These are phyloP conservation scores for Ustulina deusta DNA, from an alignment of 2,329 filamentous ascomycete species.

Conservation along the genomic window DNA sequence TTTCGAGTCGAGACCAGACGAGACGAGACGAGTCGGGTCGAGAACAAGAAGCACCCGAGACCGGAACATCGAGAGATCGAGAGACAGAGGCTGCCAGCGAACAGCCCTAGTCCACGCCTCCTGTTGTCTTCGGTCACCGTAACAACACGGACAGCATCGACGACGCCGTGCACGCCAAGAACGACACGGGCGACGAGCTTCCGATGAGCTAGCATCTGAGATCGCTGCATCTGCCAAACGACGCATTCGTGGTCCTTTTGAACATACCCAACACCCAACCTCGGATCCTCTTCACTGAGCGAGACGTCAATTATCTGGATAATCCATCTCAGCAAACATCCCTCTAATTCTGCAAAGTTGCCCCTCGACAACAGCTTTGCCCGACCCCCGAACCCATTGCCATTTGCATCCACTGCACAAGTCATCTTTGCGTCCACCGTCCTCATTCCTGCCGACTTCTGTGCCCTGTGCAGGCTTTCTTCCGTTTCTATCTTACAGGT, in stretches of 20 bases:
- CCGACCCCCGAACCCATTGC: too few species aligned
- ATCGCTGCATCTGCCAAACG: conserved; percentile 35
- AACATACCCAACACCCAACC: conserved; percentile 24
- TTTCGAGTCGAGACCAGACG: conserved; percentile 25
- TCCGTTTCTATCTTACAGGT: conserved; percentile 12
- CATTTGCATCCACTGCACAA: background rate
- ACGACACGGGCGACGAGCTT: conserved; percentile 6
- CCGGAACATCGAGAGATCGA: conserved; percentile 14
- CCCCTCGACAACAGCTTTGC: background rate
- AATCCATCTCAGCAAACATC: conserved; percentile 30
- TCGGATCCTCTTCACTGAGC: conserved; percentile 44
- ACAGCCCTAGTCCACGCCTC: background rate
- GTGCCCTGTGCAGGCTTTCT: background rate
- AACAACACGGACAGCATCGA: conserved; percentile 2
- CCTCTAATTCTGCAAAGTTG: background rate
- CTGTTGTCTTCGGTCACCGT: conserved; percentile 10
- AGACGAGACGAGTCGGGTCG: conserved; percentile 4
- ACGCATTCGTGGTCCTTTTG: conserved; percentile 41
- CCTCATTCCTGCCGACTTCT: background rate
- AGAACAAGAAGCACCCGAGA: conserved; percentile 22
- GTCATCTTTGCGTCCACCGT: background rate
- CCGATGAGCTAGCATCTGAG: conserved; percentile 23
- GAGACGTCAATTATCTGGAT: conserved; percentile 42
- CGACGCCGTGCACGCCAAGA: background rate
- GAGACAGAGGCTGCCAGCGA: conserved; percentile 5